Evolutionary conservation across 2,329 filamentous ascomycete genomes (phyloP).

Genomic region (Zymoseptoria pseudotritici): DNA sequence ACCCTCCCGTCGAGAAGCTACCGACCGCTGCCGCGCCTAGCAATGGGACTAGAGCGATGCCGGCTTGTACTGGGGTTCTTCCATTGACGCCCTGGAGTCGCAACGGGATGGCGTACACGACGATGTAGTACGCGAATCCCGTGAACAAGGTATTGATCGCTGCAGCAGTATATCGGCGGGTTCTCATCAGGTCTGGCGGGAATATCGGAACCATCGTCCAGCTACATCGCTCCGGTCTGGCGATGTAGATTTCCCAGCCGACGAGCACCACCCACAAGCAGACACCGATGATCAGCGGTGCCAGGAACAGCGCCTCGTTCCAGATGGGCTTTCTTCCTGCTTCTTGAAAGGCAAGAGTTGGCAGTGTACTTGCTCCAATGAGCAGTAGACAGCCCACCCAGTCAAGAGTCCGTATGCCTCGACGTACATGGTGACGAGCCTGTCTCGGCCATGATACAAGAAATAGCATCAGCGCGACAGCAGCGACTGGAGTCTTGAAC

Average conservation of each 20-base stretch:
- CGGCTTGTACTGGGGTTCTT: conserved; percentile 11
- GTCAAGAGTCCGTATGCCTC: background rate
- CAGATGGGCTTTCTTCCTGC: background rate
- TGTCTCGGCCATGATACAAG: conserved; percentile 43
- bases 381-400: background rate
- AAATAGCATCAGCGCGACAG: conserved; percentile 42
- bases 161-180: background rate
- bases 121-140: conserved; percentile 17
- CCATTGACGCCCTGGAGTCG: conserved; percentile 18
- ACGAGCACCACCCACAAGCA: background rate
- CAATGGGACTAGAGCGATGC: conserved; percentile 13
- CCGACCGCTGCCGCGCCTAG: conserved; percentile 13
- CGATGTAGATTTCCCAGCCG: background rate
- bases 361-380: background rate
- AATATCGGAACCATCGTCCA: background rate
- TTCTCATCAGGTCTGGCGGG: background rate
- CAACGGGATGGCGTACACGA: conserved; percentile 15
- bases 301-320: background rate
- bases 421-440: background rate
- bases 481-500: conserved; percentile 51
- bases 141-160: conserved; percentile 5
- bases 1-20: conserved; percentile 4
- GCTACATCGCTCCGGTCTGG: background rate
- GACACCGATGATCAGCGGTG: background rate
- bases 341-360: background rate